Percentiles rank a stretch among this genome's conserved stretches.
Conservation (phyloP, 108 stramenopile genomes). For the Parietichytrium sp. region DNA sequence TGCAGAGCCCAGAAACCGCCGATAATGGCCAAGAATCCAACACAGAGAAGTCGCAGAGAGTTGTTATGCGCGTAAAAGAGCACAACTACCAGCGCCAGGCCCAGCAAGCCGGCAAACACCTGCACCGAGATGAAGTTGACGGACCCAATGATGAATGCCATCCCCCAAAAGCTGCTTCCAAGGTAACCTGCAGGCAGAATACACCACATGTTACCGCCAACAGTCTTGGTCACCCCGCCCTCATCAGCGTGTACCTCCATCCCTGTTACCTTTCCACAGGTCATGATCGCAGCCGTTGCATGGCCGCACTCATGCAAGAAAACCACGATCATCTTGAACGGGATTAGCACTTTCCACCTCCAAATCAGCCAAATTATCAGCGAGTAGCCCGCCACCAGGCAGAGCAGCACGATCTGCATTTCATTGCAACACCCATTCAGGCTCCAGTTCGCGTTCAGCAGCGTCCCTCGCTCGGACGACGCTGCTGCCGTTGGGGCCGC, state of each 20-base stretch:
- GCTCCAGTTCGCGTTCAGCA: conserved; percentile 4
- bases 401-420: not conserved
- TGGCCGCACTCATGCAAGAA: not conserved
- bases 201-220: conserved; percentile 3
- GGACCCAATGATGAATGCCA: not conserved
- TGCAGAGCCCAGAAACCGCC: not conserved
- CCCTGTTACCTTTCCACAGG: not conserved
- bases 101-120: not conserved
- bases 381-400: conserved; percentile 28
- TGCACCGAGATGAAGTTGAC: not conserved
- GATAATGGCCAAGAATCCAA: not conserved
- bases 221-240: conserved; percentile 7
- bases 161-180: not conserved
- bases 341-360: not conserved
- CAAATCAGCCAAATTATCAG: not conserved
- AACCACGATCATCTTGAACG: not conserved
- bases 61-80: not conserved
- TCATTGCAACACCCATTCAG: not conserved
- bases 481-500: too few species aligned
- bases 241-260: conserved; percentile 24
- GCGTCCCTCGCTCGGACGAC: too few species aligned
- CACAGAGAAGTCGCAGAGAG: not conserved
- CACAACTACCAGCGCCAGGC: not conserved
- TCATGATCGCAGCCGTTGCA: not conserved
- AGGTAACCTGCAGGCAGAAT: conserved; percentile 27